phyloP scores from a whole-genome alignment of 2,329 filamentous ascomycete genomes.

The Arthrobotrys sphaeroides region DNA sequence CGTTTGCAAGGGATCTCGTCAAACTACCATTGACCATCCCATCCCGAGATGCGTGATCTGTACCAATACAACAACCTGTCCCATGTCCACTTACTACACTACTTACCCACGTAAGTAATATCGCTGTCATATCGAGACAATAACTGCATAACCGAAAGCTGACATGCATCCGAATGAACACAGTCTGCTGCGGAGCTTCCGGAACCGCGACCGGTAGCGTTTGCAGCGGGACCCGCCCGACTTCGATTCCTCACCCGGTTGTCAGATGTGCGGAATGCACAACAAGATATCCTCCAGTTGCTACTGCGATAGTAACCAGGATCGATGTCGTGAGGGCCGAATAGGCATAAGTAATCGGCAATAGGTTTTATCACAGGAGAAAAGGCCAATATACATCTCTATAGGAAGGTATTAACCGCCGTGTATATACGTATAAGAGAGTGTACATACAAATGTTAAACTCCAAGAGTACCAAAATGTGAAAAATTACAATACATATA shows the following conservation, averaged over 20 bases:
- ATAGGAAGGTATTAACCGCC: no score
- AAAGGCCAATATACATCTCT: background rate
- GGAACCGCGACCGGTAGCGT: slow-evolving; percentile 36
- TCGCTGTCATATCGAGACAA: no score
- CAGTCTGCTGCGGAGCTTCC: slow-evolving; percentile 20
- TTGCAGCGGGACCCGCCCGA: slow-evolving; percentile 14
- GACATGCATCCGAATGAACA: background rate
- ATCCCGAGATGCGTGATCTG: slow-evolving; percentile 29
- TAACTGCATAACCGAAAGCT: background rate
- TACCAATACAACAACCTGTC: slow-evolving; percentile 24
- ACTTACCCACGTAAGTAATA: slow-evolving; percentile 24
- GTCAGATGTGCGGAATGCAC: slow-evolving; percentile 22
- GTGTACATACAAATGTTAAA: no score
- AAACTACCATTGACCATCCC: slow-evolving; percentile 29
- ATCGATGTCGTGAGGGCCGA: slow-evolving; percentile 14
- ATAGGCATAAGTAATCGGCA: background rate
- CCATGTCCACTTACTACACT: slow-evolving; percentile 32
- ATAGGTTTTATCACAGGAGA: no score
- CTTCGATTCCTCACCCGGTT: slow-evolving; percentile 17
- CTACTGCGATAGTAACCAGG: slow-evolving; percentile 21
- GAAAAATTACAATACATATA: no score
- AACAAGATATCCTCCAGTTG: background rate
- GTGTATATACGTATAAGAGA: no score
- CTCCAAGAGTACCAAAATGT: no score
- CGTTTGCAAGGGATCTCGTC: slow-evolving; percentile 31